These are phyloP conservation scores for Penicillium robsamsonii DNA, from an alignment of 495 filamentous ascomycete species.

Conservation along the genomic window DNA sequence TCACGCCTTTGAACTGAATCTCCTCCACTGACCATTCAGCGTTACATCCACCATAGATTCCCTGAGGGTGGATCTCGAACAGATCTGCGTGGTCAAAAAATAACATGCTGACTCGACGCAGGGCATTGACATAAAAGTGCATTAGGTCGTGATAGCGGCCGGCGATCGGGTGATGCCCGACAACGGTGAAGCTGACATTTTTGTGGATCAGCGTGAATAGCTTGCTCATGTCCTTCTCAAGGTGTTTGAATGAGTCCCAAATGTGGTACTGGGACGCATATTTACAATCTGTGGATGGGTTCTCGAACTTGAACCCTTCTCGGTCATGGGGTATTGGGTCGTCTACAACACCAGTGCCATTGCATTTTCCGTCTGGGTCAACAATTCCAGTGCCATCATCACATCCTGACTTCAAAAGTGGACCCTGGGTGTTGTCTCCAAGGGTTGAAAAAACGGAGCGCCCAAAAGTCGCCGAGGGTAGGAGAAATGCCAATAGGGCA, in stretches of 20 bases:
- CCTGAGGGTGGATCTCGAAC: constrained; percentile 36
- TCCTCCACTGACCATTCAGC: constrained; percentile 37
- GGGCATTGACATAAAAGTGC: constrained; percentile 40
- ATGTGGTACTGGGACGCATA: constrained; percentile 39
- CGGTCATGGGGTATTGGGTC: constrained; percentile 21
- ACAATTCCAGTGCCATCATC: constrained; percentile 24
- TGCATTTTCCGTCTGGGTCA: constrained; percentile 27
- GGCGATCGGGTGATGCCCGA: constrained; percentile 38
- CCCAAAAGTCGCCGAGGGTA: constrained; percentile 6
- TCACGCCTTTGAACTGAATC: constrained; percentile 33
- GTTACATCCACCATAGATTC: constrained; percentile 38
- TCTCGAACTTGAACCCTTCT: constrained; percentile 37
- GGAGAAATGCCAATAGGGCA: constrained; percentile 15
- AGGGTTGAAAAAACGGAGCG: not conserved
- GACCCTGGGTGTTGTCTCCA: not conserved
- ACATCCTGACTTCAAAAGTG: constrained; percentile 6
- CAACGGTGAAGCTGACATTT: constrained; percentile 35
- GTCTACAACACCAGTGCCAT: constrained; percentile 25
- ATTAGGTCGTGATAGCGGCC: constrained; percentile 36
- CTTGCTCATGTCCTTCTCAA: constrained; percentile 39
- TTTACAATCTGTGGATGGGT: constrained; percentile 34
- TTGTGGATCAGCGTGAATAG: constrained; percentile 38
- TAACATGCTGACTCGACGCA: constrained; percentile 33
- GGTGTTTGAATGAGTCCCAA: constrained; percentile 37
- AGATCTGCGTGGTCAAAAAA: constrained; percentile 34